Percentiles rank a stretch among this genome's conserved stretches.
Conservation (phyloP, 148 eudicot genomes). For the Rhododendron molle region DNA sequence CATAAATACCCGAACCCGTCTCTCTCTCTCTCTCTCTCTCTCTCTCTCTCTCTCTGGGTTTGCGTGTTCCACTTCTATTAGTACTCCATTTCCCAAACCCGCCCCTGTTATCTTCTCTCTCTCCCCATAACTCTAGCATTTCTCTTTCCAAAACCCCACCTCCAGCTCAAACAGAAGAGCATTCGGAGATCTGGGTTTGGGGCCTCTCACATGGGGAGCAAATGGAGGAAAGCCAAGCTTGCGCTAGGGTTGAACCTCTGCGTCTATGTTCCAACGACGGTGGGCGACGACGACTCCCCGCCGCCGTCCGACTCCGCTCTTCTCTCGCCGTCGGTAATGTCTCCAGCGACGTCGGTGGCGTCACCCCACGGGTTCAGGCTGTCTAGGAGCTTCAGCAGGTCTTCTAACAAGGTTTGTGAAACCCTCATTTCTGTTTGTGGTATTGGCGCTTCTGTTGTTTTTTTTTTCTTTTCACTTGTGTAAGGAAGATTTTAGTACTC, state of each 20-base stretch:
- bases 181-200: constrained; percentile 5
- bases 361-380: constrained; percentile 41
- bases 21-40: not conserved
- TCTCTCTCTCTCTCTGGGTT: constrained; percentile 9
- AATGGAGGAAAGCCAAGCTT: constrained; percentile 44
- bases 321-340: constrained; percentile 10
- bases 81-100: not conserved
- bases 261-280: constrained; percentile 28
- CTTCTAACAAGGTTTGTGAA: constrained; percentile 32
- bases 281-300: constrained; percentile 17
- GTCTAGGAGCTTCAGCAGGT: constrained; percentile 26
- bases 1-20: not conserved
- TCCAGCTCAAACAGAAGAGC: not conserved
- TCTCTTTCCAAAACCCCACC: constrained; percentile 1
- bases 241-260: constrained; percentile 37
- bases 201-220: constrained; percentile 20
- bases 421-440: not conserved
- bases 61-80: constrained; percentile 3
- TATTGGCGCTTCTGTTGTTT: not conserved
- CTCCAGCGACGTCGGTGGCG: constrained; percentile 25
- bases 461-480: not conserved
- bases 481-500: not conserved
- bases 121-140: not conserved
- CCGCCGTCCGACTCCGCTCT: constrained; percentile 23
- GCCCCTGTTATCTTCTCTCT: not conserved